Conservation (phyloP, 192 early-diverging fungal genomes). For the Jimgerdemannia flammicorona region DNA sequence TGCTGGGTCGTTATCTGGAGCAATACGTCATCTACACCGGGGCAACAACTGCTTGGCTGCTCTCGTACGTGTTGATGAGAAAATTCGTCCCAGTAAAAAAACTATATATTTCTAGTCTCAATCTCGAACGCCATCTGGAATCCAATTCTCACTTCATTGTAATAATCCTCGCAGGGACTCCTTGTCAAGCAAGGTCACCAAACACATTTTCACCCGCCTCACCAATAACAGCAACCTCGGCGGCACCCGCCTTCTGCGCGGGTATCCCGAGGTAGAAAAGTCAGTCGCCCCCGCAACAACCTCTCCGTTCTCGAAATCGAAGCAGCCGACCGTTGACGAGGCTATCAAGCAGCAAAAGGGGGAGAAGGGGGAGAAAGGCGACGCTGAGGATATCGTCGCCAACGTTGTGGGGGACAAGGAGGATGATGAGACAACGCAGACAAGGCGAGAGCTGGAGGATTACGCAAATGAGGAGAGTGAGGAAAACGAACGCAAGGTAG, state of each 20-base stretch:
- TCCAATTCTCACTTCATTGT: not conserved
- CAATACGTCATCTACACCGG: slow-evolving; percentile 73
- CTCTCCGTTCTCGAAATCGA: slow-evolving; percentile 27
- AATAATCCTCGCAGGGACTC: slow-evolving; percentile 14
- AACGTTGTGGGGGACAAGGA: slow-evolving; percentile 34
- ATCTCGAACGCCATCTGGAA: not conserved
- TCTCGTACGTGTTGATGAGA: slow-evolving; percentile 26
- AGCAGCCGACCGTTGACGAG: slow-evolving; percentile 8
- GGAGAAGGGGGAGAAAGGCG: slow-evolving; percentile 26
- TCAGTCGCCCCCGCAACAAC: slow-evolving; percentile 13
- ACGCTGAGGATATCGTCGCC: slow-evolving; percentile 31
- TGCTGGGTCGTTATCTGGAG: slow-evolving; percentile 74
- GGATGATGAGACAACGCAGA: slow-evolving; percentile 38
- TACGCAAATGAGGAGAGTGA: slow-evolving; percentile 46
- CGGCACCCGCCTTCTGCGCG: slow-evolving; percentile 66
- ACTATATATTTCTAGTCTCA: not conserved
- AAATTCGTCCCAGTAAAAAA: not conserved
- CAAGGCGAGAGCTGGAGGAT: slow-evolving; percentile 46
- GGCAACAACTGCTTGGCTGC: slow-evolving; percentile 56
- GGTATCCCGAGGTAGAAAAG: slow-evolving; percentile 71
- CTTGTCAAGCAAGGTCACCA: slow-evolving; percentile 29
- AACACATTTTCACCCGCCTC: slow-evolving; percentile 55
- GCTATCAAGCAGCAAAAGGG: slow-evolving; percentile 27
- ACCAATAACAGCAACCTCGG: slow-evolving; percentile 54
- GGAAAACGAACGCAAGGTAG: slow-evolving; percentile 61